Conservation (phyloP, 352 stramenopile genomes). For the Plasmopara halstedii region DNA sequence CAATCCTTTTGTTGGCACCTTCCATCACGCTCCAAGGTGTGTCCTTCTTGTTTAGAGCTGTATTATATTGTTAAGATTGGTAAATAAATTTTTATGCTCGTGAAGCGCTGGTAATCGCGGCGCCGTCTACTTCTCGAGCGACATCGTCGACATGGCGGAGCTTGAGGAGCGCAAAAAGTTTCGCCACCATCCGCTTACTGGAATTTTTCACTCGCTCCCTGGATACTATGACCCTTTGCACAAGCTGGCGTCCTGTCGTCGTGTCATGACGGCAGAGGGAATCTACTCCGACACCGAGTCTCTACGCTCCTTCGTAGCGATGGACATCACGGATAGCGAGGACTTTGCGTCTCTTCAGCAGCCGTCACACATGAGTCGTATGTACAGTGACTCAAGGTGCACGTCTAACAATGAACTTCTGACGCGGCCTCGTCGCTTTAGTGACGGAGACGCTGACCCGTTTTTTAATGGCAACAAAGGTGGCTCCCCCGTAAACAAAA, state of each 20-base stretch:
- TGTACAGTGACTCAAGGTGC: constrained; percentile 68
- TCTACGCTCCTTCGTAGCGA: constrained; percentile 67
- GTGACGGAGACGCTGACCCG: constrained; percentile 68
- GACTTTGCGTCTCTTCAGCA: constrained; percentile 46
- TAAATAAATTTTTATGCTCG: constrained; percentile 3
- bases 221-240: constrained; percentile 84
- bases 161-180: constrained; percentile 87
- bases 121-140: constrained; percentile 80
- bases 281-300: constrained; percentile 70
- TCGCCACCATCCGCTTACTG: constrained; percentile 78
- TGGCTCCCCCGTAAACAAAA: constrained; percentile 19
- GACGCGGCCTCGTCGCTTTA: constrained; percentile 61
- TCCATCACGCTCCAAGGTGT: constrained; percentile 85
- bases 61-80: not conserved
- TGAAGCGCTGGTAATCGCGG: constrained; percentile 74
- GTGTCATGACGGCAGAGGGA: constrained; percentile 42
- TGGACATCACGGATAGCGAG: constrained; percentile 61
- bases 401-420: constrained; percentile 26
- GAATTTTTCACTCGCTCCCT: constrained; percentile 81
- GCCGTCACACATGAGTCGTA: constrained; percentile 50
- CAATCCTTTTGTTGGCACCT: constrained; percentile 86
- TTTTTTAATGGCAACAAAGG: constrained; percentile 42
- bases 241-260: constrained; percentile 62
- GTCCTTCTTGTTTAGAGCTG: constrained; percentile 1
- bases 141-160: constrained; percentile 85